Evolutionary conservation across 345 rosid species (phyloP).

Genomic region (Acer saccharum): DNA sequence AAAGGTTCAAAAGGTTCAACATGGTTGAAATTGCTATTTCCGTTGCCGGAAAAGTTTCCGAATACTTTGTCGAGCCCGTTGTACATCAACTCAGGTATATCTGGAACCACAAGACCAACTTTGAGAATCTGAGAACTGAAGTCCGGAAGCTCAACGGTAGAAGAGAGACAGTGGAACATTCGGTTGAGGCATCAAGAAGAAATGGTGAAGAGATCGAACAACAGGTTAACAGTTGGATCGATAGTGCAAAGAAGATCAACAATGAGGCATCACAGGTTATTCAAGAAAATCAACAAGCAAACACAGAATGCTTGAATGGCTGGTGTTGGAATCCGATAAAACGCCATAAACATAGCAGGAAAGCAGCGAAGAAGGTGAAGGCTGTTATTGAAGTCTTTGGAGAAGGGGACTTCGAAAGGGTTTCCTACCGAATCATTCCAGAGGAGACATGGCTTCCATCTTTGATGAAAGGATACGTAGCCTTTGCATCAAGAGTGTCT

Average conservation of each 20-base stretch:
- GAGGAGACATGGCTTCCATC: not conserved
- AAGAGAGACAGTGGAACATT: not conserved
- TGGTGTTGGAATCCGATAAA: constrained; percentile 7
- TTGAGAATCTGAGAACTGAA: not conserved
- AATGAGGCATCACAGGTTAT: not conserved
- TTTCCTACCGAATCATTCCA: not conserved
- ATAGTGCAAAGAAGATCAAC: not conserved
- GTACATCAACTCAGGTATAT: not conserved
- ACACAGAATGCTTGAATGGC: not conserved
- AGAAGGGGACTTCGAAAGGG: not conserved
- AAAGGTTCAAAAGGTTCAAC: not conserved
- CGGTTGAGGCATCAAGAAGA: not conserved
- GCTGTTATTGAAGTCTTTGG: not conserved
- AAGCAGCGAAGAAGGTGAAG: constrained; percentile 1
- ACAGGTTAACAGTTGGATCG: not conserved
- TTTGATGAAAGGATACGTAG: not conserved
- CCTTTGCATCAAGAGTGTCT: no score
- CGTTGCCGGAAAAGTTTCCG: not conserved
- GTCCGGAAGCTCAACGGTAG: not conserved
- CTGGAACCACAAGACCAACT: not conserved
- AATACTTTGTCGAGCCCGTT: not conserved
- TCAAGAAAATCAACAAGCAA: no score
- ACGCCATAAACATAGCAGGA: constrained; percentile 7
- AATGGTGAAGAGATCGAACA: not conserved
- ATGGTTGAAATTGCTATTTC: not conserved